Conservation (phyloP, 2,329 filamentous ascomycete genomes). For the Fusarium sp. region DNA sequence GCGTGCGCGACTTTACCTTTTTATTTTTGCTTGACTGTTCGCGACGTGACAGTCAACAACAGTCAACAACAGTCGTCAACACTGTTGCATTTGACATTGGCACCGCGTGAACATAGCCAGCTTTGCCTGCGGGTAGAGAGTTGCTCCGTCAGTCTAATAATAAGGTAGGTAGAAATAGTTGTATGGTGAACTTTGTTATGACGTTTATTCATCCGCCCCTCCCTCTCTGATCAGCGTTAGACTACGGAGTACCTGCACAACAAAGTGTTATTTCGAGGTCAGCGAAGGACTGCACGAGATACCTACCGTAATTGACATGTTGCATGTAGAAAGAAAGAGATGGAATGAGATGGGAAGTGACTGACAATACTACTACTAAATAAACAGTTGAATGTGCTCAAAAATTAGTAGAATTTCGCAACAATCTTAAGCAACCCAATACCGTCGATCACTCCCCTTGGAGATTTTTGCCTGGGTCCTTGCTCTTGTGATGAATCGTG, state of each 20-base stretch:
- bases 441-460: slow-evolving; percentile 10
- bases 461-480: slow-evolving; percentile 1
- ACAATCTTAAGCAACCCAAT: background rate
- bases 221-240: slow-evolving; percentile 15
- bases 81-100: slow-evolving; percentile 4
- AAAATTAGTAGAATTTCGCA: background rate
- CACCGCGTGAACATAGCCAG: background rate
- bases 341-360: background rate
- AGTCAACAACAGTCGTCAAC: slow-evolving; percentile 6
- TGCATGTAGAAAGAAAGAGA: background rate
- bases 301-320: background rate
- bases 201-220: slow-evolving; percentile 1
- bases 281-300: background rate
- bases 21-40: slow-evolving; percentile 10
- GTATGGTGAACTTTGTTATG: slow-evolving; percentile 11
- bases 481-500: slow-evolving; percentile 17
- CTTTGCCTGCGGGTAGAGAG: background rate
- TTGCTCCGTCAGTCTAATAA: too few relatives aligned
- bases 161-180: too few relatives aligned
- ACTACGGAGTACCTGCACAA: background rate
- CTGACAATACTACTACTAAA: background rate
- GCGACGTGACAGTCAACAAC: background rate
- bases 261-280: slow-evolving; percentile 6
- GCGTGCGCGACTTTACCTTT: slow-evolving; percentile 36
- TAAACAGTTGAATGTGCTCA: background rate